Percentiles rank a stretch among this genome's conserved stretches.
Conservation (phyloP, 768 basidiomycete species). For the Neoboletus magnificus region DNA sequence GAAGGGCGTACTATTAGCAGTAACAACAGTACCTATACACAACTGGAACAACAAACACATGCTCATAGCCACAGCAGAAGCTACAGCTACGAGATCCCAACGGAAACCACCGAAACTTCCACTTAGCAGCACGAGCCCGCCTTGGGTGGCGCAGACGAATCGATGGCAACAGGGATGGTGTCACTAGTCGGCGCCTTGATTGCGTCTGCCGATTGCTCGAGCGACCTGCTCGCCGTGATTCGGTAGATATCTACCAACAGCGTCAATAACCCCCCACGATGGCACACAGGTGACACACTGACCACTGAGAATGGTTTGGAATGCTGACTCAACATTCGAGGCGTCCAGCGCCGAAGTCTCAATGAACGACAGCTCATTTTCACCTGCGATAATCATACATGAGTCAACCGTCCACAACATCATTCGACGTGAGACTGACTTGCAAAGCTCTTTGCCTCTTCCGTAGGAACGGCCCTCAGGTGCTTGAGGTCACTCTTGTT, state of each 20-base stretch:
- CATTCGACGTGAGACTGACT: slow-evolving; percentile 46
- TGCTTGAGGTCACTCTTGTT: slow-evolving; percentile 99
- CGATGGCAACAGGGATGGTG: slow-evolving; percentile 78
- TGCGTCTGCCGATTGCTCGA: slow-evolving; percentile 78
- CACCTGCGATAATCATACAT: slow-evolving; percentile 47
- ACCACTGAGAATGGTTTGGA: slow-evolving; percentile 96
- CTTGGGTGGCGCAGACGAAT: slow-evolving; percentile 50
- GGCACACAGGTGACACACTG: slow-evolving; percentile 20
- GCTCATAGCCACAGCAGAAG: background rate
- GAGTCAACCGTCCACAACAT: background rate
- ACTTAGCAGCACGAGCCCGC: slow-evolving; percentile 63
- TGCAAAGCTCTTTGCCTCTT: slow-evolving; percentile 91
- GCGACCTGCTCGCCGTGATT: slow-evolving; percentile 92
- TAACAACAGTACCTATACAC: slow-evolving; percentile 28
- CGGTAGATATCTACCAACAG: slow-evolving; percentile 82
- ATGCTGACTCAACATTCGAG: slow-evolving; percentile 95
- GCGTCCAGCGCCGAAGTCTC: slow-evolving; percentile 99
- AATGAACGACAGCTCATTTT: slow-evolving; percentile 91
- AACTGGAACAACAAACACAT: slow-evolving; percentile 12
- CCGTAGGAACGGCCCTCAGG: slow-evolving; percentile 91
- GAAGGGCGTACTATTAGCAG: slow-evolving; percentile 20
- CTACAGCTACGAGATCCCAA: slow-evolving; percentile 2
- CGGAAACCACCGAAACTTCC: background rate
- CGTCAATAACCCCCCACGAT: background rate
- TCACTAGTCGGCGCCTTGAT: slow-evolving; percentile 78